Conservation (phyloP, 352 stramenopile species). For the Lagenidium giganteum region DNA sequence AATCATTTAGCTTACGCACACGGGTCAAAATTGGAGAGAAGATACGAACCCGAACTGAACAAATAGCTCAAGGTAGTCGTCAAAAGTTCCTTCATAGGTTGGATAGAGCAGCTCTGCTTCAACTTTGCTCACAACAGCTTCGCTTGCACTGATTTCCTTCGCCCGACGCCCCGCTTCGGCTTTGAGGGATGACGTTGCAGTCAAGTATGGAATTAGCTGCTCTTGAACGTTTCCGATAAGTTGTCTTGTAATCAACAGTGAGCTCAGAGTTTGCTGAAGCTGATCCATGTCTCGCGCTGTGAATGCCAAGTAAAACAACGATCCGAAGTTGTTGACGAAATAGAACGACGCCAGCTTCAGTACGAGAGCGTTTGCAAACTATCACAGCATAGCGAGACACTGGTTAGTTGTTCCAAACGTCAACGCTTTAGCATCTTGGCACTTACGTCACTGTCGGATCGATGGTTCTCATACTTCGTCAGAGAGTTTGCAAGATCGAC, state of each 20-base stretch:
- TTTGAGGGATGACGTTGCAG: conserved; percentile 72
- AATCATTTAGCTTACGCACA: conserved; percentile 3
- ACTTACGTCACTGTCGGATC: conserved; percentile 81
- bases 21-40: not conserved
- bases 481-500: conserved; percentile 88
- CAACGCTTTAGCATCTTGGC: not conserved
- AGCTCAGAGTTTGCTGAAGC: conserved; percentile 88
- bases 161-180: conserved; percentile 73
- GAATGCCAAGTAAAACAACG: conserved; percentile 95
- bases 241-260: conserved; percentile 76
- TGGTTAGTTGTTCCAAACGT: not conserved
- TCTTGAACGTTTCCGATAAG: conserved; percentile 78
- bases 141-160: conserved; percentile 47
- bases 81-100: conserved; percentile 84
- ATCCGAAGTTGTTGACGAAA: conserved; percentile 97
- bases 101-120: conserved; percentile 78
- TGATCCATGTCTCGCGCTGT: conserved; percentile 82
- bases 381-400: conserved; percentile 1
- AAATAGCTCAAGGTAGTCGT: conserved; percentile 94
- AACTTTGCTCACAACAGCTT: conserved; percentile 59
- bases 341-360: conserved; percentile 98
- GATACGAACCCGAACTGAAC: conserved; percentile 86
- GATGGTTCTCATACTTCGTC: conserved; percentile 93
- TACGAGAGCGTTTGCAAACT: conserved; percentile 92
- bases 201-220: conserved; percentile 77